Percentiles rank a stretch among this genome's conserved stretches.
phyloP scores from a whole-genome alignment of 2,329 filamentous ascomycete genomes.

The Verticillium alfalfae region DNA sequence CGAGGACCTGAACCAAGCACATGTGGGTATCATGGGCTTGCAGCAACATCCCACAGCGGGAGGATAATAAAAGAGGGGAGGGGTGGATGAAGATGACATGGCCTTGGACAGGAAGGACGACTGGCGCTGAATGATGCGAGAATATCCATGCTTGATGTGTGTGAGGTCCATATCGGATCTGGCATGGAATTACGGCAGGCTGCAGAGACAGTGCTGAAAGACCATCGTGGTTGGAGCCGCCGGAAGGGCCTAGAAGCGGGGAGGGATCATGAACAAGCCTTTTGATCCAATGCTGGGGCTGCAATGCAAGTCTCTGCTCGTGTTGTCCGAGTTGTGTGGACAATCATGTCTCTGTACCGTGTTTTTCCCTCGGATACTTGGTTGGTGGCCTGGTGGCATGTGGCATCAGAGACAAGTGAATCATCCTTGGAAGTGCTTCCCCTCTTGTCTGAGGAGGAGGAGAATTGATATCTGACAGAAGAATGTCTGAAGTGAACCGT shows the following conservation, averaged over 20 bases:
- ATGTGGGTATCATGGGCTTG: not conserved
- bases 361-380: not conserved
- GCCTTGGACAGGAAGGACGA: not conserved
- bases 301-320: not conserved
- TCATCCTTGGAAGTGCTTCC: not conserved
- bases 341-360: not conserved
- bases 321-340: not conserved
- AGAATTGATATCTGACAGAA: not conserved
- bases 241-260: not conserved
- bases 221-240: not conserved
- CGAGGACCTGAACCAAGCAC: not conserved
- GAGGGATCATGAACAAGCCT: not conserved
- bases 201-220: not conserved
- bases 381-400: not conserved
- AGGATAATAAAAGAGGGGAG: not conserved
- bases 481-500: not conserved
- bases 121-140: not conserved
- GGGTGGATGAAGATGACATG: not conserved
- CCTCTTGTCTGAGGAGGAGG: not conserved
- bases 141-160: not conserved
- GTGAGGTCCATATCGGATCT: not conserved
- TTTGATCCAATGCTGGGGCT: not conserved
- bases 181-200: not conserved
- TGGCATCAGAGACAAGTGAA: not conserved
- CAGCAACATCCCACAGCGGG: not conserved